These are phyloP conservation scores for Fusarium keratoplasticum DNA, from an alignment of 2,329 filamentous ascomycete species.

Conservation along the genomic window DNA sequence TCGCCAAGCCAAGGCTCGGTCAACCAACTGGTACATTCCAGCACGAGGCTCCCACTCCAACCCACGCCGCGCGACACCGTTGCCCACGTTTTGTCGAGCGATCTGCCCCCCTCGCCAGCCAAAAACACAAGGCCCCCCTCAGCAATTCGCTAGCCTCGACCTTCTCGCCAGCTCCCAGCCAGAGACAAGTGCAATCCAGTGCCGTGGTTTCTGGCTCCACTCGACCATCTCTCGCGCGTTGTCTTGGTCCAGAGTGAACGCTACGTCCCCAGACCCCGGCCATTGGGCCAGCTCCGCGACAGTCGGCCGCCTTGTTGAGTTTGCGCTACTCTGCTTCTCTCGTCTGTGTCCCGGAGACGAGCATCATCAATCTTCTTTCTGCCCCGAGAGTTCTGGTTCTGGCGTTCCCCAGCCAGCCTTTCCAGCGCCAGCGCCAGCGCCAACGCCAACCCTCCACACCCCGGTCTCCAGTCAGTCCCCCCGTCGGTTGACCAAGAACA, in stretches of 20 bases:
- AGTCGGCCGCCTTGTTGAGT: slow-evolving; percentile 41
- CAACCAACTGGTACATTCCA: slow-evolving; percentile 32
- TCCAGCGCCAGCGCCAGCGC: slow-evolving; percentile 11
- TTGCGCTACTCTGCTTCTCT: slow-evolving; percentile 41
- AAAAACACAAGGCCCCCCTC: slow-evolving; percentile 22
- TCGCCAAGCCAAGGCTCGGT: slow-evolving; percentile 16
- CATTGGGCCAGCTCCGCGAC: slow-evolving; percentile 43
- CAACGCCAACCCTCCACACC: slow-evolving; percentile 13
- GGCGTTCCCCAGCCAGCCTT: slow-evolving; percentile 21
- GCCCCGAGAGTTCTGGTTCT: slow-evolving; percentile 29
- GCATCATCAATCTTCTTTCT: slow-evolving; percentile 30
- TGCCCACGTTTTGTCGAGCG: slow-evolving; percentile 36
- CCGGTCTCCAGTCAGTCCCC: slow-evolving; percentile 21
- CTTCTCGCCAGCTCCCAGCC: slow-evolving; percentile 29
- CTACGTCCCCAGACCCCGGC: slow-evolving; percentile 45
- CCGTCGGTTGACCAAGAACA: slow-evolving; percentile 31
- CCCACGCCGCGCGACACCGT: slow-evolving; percentile 37
- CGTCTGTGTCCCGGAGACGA: slow-evolving; percentile 27
- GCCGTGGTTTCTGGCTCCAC: slow-evolving; percentile 47
- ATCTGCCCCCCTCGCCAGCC: slow-evolving; percentile 14
- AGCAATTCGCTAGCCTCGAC: slow-evolving; percentile 44
- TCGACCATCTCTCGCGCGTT: slow-evolving; percentile 30
- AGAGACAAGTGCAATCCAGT: slow-evolving; percentile 50
- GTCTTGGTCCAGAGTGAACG: slow-evolving; percentile 40
- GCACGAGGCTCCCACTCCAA: slow-evolving; percentile 27